A percentile compares a stretch with the other conserved stretches of the same genome.
Evolutionary conservation across 148 eudicot species (phyloP).

Genomic region (Vaccinium darrowii): DNA sequence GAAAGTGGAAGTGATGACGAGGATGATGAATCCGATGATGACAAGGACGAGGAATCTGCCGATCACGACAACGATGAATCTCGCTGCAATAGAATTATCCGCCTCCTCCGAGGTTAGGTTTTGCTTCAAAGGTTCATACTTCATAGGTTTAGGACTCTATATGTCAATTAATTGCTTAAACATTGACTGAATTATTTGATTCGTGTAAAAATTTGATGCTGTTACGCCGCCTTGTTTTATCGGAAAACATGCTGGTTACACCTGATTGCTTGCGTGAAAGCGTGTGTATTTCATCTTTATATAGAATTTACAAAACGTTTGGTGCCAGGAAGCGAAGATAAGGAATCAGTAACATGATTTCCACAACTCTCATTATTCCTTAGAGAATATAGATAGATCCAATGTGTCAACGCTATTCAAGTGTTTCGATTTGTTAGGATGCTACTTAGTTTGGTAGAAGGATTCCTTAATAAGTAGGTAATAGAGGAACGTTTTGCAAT

Average conservation of each 20-base stretch:
- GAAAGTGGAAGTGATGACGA: conserved; percentile 18
- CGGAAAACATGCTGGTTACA: neutral
- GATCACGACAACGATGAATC: conserved; percentile 15
- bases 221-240: neutral
- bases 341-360: neutral
- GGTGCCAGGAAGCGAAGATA: neutral
- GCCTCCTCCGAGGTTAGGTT: conserved; percentile 29
- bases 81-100: conserved; percentile 20
- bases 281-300: neutral
- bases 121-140: neutral
- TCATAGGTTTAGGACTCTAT: neutral
- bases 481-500: neutral
- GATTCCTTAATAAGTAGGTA: neutral
- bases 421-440: neutral
- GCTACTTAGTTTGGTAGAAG: neutral
- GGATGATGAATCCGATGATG: conserved; percentile 13
- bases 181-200: neutral
- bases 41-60: conserved; percentile 13
- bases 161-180: neutral
- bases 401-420: neutral
- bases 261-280: neutral
- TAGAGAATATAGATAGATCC: neutral
- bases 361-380: neutral
- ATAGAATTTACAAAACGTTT: neutral
- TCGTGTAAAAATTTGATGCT: neutral